Base-by-base conservation (phyloP, 768 basidiomycete species). In the Boletus fagicola region DNA sequence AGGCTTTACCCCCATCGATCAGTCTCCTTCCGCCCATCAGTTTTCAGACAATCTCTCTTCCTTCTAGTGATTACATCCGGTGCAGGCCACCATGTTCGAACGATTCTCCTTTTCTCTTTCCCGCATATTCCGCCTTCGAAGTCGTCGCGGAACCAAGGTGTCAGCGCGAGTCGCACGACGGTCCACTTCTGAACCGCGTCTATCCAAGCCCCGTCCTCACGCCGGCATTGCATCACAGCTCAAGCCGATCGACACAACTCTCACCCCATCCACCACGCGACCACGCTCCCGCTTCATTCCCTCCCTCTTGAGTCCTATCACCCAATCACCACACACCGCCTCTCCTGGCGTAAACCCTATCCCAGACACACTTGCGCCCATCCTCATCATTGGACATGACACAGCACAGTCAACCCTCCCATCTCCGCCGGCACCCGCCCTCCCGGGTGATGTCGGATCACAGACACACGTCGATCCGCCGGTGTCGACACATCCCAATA, bases 61-160 rank as follows among this genome's bases (percentile, higher is more conserved):
- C 35, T 24, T 24, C 28, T 30, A 6, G n/a, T 31, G 11, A 38
- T 40, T 47, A 24, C 20, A 36, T 45, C 22, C 2, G 59, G 65
- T 62, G 65, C 63, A 20, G 65, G 63, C 16, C 18, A 55, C 53
- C 26, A 68, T 68, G 67, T 61, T 65, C 35, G 15, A n/a, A 30
- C 62, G 65, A 33, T 44, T 67, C 28, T 60, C 59, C 2, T 54
- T 62, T 3, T 31, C 55, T 3, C 40, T 70, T 20, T 39, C 56
- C 13, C 68, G 62, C 39, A 16, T 68, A 5, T 62, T 69, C 38
- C 62, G 64, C 46, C 30, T 62, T 35, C 54, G 58, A 11, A 52
- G 15, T 31, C 61, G 65, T 49, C 57, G 59, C 9, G 39, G 38
- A 47, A 18, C 48, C 31, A 57, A 58, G 7, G 35, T n/a, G 15